A percentile compares a stretch with the other conserved stretches of the same genome.
phyloP scores from a whole-genome alignment of 768 basidiomycete genomes.

The Amanita inopinata region DNA sequence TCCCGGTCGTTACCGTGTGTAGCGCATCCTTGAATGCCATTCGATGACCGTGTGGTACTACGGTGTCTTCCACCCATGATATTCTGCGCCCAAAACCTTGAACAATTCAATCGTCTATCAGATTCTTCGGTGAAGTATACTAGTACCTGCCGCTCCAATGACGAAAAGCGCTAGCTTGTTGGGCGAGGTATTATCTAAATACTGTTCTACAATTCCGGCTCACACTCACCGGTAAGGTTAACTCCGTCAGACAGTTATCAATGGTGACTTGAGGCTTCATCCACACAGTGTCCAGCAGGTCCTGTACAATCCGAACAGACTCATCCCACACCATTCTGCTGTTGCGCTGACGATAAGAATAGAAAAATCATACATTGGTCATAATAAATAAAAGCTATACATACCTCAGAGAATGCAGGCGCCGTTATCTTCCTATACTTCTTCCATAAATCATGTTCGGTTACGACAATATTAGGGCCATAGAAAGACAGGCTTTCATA shows the following conservation, averaged over 20 bases:
- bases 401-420: constrained; percentile 57
- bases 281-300: constrained; percentile 42
- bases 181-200: constrained; percentile 9
- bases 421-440: constrained; percentile 51
- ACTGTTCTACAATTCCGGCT: not conserved
- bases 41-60: constrained; percentile 31
- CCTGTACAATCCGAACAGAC: constrained; percentile 30
- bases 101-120: not conserved
- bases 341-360: constrained; percentile 24
- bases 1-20: constrained; percentile 28
- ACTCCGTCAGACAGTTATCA: constrained; percentile 34
- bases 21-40: constrained; percentile 42
- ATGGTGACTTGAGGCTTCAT: constrained; percentile 27
- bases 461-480: constrained; percentile 54
- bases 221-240: constrained; percentile 41
- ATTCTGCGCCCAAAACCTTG: constrained; percentile 43
- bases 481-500: constrained; percentile 40
- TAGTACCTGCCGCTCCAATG: constrained; percentile 41
- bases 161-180: constrained; percentile 44
- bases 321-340: constrained; percentile 42
- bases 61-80: constrained; percentile 34
- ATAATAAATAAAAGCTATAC: constrained; percentile 6
- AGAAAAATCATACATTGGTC: not conserved
- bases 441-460: constrained; percentile 60
- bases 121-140: not conserved